phyloP scores from a whole-genome alignment of 164 flowering plant species.

The Nelumbo lutea region DNA sequence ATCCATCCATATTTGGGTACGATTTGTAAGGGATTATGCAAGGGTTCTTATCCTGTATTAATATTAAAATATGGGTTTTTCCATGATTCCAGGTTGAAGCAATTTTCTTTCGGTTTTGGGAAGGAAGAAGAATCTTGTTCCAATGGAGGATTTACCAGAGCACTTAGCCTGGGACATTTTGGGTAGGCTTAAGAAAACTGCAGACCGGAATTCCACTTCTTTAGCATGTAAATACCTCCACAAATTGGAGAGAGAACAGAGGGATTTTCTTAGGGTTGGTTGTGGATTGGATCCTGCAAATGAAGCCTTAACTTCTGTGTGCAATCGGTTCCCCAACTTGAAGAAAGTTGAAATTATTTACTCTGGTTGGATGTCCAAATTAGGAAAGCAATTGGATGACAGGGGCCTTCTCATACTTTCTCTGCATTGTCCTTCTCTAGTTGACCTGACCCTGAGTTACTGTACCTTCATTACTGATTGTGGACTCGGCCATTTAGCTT shows the following conservation, averaged over 20 bases:
- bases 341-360: constrained; percentile 55
- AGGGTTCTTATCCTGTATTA: background rate
- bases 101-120: background rate
- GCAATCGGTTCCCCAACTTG: constrained; percentile 58
- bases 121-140: constrained; percentile 1
- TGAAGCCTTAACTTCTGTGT: constrained; percentile 59
- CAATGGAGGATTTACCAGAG: constrained; percentile 72
- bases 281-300: constrained; percentile 78
- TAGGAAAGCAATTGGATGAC: constrained; percentile 81
- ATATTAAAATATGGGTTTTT: background rate
- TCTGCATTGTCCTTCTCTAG: constrained; percentile 41
- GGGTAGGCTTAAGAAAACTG: constrained; percentile 38
- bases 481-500: constrained; percentile 57
- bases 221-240: constrained; percentile 54
- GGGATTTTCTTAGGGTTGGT: constrained; percentile 58
- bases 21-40: too few relatives aligned
- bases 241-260: constrained; percentile 53
- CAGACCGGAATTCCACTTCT: constrained; percentile 58
- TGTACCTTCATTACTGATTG: constrained; percentile 73
- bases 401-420: constrained; percentile 60
- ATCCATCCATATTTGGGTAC: too few relatives aligned
- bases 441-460: constrained; percentile 59
- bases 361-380: constrained; percentile 82
- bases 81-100: constrained; percentile 9
- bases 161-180: constrained; percentile 63